A percentile compares a stretch with the other conserved stretches of the same genome.
phyloP scores from a whole-genome alignment of 2,329 filamentous ascomycete species.

The Arthroderma uncinatum region DNA sequence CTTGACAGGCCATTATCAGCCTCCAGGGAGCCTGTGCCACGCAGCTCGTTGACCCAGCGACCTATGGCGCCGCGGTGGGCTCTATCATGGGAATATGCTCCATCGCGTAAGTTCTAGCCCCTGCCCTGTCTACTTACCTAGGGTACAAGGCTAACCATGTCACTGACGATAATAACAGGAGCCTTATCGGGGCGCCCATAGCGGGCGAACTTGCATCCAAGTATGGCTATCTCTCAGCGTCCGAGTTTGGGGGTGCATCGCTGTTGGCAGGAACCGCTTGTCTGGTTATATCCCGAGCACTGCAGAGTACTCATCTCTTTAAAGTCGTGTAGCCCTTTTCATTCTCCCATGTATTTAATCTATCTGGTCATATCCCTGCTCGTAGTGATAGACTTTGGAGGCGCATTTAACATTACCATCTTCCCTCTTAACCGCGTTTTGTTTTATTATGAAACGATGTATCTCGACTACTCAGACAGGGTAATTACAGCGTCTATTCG shows the following conservation, averaged over 20 bases:
- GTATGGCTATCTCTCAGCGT: not conserved
- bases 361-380: no score
- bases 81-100: not conserved
- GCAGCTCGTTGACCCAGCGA: not conserved
- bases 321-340: not conserved
- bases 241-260: not conserved
- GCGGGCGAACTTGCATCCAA: not conserved
- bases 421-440: no score
- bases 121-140: no score
- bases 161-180: not conserved
- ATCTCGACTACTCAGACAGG: no score
- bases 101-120: not conserved
- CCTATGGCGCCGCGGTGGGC: constrained; percentile 1
- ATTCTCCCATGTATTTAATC: not conserved
- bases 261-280: not conserved
- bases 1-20: constrained; percentile 7
- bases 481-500: no score
- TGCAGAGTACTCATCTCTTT: not conserved
- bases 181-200: not conserved
- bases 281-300: not conserved
- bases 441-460: no score
- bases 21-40: constrained; percentile 8
- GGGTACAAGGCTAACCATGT: not conserved
- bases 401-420: no score
- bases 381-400: no score